phyloP scores from a whole-genome alignment of 108 stramenopile species.

The Phaeodactylum tricornutum region DNA sequence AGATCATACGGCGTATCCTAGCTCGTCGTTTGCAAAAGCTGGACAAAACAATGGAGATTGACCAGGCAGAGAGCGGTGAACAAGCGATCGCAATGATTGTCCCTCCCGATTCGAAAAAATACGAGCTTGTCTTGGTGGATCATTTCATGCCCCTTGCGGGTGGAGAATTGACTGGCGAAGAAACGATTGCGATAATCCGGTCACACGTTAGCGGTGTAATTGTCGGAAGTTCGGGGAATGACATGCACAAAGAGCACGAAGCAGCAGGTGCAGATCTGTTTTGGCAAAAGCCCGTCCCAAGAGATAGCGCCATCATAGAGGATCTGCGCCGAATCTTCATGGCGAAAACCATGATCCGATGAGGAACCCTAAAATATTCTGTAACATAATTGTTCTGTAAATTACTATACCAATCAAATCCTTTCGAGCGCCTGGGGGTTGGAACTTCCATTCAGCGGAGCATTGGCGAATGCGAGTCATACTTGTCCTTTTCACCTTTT shows the following conservation, averaged over 20 bases:
- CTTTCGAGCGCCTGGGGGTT: too few relatives aligned
- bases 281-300: neutral
- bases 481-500: neutral
- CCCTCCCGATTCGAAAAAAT: neutral
- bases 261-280: slow-evolving; percentile 5
- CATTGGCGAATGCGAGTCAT: neutral
- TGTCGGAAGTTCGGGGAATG: slow-evolving; percentile 17
- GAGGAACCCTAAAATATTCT: too few relatives aligned
- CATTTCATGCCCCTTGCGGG: slow-evolving; percentile 24
- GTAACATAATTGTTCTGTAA: too few relatives aligned
- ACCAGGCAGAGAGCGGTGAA: slow-evolving; percentile 14
- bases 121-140: slow-evolving; percentile 16
- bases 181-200: slow-evolving; percentile 9
- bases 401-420: too few relatives aligned
- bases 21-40: slow-evolving; percentile 6
- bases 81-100: slow-evolving; percentile 8
- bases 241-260: slow-evolving; percentile 3
- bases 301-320: neutral
- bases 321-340: neutral
- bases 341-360: too few relatives aligned
- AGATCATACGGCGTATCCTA: slow-evolving; percentile 12
- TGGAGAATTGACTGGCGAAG: slow-evolving; percentile 12
- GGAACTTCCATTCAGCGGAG: neutral
- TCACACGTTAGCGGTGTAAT: slow-evolving; percentile 5
- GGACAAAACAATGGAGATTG: slow-evolving; percentile 1